Evolutionary conservation across 164 flowering plant genomes (phyloP).

Genomic region (Chimonanthus salicifolius): DNA sequence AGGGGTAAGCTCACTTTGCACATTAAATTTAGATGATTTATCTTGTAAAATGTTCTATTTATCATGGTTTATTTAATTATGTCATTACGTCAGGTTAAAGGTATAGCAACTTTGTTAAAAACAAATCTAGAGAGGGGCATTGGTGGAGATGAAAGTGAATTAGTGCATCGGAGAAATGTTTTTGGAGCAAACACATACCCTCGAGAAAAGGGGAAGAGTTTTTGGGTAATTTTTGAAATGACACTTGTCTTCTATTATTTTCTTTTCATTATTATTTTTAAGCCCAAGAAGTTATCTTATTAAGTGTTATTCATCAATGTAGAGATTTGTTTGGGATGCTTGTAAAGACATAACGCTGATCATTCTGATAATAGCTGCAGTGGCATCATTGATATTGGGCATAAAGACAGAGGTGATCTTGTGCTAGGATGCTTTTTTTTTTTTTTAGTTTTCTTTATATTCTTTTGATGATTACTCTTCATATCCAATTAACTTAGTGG

Average conservation of each 20-base stretch:
- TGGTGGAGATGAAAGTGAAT: conserved; percentile 66
- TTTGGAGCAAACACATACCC: conserved; percentile 96
- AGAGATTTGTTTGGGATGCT: conserved; percentile 95
- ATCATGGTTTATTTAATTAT: too few species aligned
- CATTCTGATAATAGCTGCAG: conserved; percentile 92
- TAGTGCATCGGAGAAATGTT: conserved; percentile 46
- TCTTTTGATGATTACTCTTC: neutral
- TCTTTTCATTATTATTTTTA: neutral
- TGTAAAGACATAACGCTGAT: conserved; percentile 89
- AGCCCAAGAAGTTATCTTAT: neutral
- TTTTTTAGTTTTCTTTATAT: neutral
- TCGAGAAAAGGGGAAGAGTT: conserved; percentile 67
- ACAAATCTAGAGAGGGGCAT: conserved; percentile 74
- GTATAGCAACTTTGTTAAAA: conserved; percentile 53
- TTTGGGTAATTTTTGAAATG: conserved; percentile 46
- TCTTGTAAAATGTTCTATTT: neutral
- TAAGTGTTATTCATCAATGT: neutral
- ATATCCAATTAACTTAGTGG: neutral
- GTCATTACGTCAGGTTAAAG: conserved; percentile 43
- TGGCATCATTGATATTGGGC: conserved; percentile 78
- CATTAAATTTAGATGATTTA: neutral
- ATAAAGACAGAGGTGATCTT: conserved; percentile 81
- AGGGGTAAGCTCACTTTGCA: conserved; percentile 51
- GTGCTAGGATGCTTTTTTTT: neutral
- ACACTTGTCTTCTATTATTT: neutral